Percentiles rank a stretch among this genome's conserved stretches.
phyloP scores from a whole-genome alignment of 1,284 basidiomycete genomes.

The Heterobasidion irregulare region DNA sequence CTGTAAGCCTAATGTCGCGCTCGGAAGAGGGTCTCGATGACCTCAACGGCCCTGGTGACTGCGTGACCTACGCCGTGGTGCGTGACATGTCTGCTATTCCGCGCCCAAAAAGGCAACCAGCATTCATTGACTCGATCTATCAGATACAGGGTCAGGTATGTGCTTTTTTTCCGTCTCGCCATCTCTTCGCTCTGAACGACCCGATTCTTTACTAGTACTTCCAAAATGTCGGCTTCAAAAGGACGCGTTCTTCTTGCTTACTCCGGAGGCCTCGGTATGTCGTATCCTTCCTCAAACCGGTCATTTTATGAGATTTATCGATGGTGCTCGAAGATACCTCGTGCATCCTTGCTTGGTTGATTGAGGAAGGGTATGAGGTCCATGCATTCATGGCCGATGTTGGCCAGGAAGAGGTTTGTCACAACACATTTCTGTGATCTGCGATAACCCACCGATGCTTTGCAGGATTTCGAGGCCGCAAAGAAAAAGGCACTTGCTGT shows the following conservation, averaged over 20 bases:
- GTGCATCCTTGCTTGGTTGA: constrained; percentile 95
- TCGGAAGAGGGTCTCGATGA: no score
- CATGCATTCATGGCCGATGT: constrained; percentile 99
- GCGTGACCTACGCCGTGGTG: no score
- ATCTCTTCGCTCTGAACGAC: neutral
- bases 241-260: constrained; percentile 93
- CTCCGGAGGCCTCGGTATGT: constrained; percentile 94
- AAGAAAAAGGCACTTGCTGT: constrained; percentile 87
- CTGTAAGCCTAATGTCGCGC: no score
- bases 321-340: constrained; percentile 66
- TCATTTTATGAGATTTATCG: neutral
- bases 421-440: neutral
- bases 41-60: no score
- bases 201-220: neutral
- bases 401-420: constrained; percentile 87
- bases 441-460: constrained; percentile 5
- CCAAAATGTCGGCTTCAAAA: constrained; percentile 29
- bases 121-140: no score
- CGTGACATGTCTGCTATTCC: no score
- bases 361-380: constrained; percentile 97
- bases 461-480: constrained; percentile 90
- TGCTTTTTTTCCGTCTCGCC: neutral
- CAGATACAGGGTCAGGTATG: neutral
- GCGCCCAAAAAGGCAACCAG: no score
- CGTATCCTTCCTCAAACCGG: neutral